These are phyloP conservation scores for Kregervanrija pseudodelftensis DNA, from an alignment of 805 yeast genomes.

Conservation along the genomic window DNA sequence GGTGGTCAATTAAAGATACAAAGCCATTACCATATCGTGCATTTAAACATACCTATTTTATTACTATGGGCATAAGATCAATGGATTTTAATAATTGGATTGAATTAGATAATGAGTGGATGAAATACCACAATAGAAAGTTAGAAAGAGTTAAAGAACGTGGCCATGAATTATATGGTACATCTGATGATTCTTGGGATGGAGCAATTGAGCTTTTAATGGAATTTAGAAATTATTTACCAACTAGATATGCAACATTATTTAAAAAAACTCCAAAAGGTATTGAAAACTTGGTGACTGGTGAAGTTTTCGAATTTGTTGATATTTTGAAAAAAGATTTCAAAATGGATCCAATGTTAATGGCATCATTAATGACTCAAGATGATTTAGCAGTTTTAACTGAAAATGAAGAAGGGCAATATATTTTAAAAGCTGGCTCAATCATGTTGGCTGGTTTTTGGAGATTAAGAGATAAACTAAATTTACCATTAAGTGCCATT, in stretches of 20 bases:
- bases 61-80: constrained; percentile 63
- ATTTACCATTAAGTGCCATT: constrained; percentile 47
- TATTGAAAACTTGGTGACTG: constrained; percentile 44
- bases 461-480: constrained; percentile 55
- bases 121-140: constrained; percentile 46
- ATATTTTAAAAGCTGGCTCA: constrained; percentile 52
- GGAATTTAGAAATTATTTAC: constrained; percentile 46
- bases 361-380: constrained; percentile 51
- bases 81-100: constrained; percentile 61
- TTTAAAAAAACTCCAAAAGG: constrained; percentile 41
- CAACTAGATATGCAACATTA: constrained; percentile 50
- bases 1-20: constrained; percentile 45
- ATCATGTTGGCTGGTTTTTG: constrained; percentile 64
- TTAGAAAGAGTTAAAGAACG: constrained; percentile 39
- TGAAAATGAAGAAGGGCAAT: constrained; percentile 51
- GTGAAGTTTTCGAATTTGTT: constrained; percentile 39
- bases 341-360: constrained; percentile 49
- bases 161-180: constrained; percentile 43
- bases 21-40: constrained; percentile 60
- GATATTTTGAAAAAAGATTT: constrained; percentile 24
- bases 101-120: constrained; percentile 63
- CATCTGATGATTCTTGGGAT: constrained; percentile 41
- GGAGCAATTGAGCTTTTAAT: constrained; percentile 51
- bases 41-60: constrained; percentile 54
- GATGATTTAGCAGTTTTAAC: constrained; percentile 66